Evolutionary conservation across 768 basidiomycete species (phyloP), one percentile per base, ranked within the genome.

Genomic region (Boletus vinaceobasis): DNA sequence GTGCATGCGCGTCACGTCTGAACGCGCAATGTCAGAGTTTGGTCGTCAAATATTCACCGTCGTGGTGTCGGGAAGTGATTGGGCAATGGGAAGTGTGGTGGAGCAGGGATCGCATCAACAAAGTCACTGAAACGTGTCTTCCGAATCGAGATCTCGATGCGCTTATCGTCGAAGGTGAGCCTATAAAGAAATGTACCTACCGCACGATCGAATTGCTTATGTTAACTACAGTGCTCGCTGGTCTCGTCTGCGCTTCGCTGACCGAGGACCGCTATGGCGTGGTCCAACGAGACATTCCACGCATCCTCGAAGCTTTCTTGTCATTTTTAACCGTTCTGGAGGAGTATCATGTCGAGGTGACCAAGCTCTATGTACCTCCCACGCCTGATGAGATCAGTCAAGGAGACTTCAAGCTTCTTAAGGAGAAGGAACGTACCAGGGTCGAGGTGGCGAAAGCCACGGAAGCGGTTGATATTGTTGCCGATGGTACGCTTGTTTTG

Each of bases 221-320:
- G 15, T 38, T 27, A 13, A 43, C 8, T 15, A 8, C 72, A 74
- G 43, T 83, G 6, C 74, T 94, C 4, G 80, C 87, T 1, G 77
- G 79, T 46, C 74, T 93, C 8, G 77, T 81, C 7, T 87, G 84
- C 55, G 82, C 85, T 0, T 93, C 92, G 5, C 72, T 94, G 14
- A 75, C 77, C 1, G 93, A 93, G 67, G 92, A 95, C 71, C 77
- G 79, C 19, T 93, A 86, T 64, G 92, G 92, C 21, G 81, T 86
- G 33, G 89, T 93, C 13, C 93, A 94, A 66, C 77, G 88, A 11
- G 93, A 94, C 65, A 89, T 92, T 19, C 87, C 91, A 0, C 84
- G 82, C 55, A 83, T 92, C 29, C 68, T 95, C 3, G 92, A 95
- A 67, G 87, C 87, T 0, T 73, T 93, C 59, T 66, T 88, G 13